phyloP scores from a whole-genome alignment of 495 filamentous ascomycete genomes.

The Halenospora varia region DNA sequence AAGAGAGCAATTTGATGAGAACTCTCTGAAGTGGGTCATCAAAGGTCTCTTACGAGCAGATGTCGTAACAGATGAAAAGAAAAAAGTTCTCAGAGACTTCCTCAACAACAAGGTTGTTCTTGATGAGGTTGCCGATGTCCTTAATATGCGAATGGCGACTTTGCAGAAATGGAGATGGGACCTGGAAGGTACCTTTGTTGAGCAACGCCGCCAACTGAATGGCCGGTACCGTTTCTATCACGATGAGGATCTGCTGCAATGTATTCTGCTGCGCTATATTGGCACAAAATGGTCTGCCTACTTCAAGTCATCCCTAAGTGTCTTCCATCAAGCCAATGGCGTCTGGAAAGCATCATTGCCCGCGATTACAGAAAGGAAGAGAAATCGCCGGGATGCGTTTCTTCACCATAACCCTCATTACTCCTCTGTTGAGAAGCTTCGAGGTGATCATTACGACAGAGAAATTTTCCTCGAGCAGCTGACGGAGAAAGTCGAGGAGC shows the following conservation, averaged over 20 bases:
- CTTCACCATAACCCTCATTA: not conserved
- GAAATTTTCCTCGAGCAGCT: not conserved
- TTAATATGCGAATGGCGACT: slow-evolving; percentile 62
- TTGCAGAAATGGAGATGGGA: slow-evolving; percentile 61
- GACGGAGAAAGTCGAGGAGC: not conserved
- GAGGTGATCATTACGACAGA: not conserved
- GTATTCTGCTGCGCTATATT: slow-evolving; percentile 61
- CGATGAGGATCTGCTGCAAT: slow-evolving; percentile 65
- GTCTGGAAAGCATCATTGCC: slow-evolving; percentile 25
- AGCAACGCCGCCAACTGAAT: slow-evolving; percentile 61
- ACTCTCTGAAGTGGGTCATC: slow-evolving; percentile 35
- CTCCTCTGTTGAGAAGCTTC: not conserved
- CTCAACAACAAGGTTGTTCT: slow-evolving; percentile 50
- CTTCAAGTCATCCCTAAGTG: slow-evolving; percentile 40
- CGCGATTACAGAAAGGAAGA: slow-evolving; percentile 27
- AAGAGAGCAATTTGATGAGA: slow-evolving; percentile 24
- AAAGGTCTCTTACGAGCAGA: slow-evolving; percentile 52
- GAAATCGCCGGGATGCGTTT: not conserved
- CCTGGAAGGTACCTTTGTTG: slow-evolving; percentile 41
- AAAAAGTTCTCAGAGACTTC: slow-evolving; percentile 55
- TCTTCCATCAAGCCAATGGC: slow-evolving; percentile 29
- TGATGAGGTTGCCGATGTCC: slow-evolving; percentile 59
- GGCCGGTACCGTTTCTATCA: slow-evolving; percentile 65
- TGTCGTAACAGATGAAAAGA: slow-evolving; percentile 59
- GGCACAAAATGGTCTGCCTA: slow-evolving; percentile 53